Evolutionary conservation across 106 monocot species (phyloP).

Genomic region (Platanthera zijinensis): DNA sequence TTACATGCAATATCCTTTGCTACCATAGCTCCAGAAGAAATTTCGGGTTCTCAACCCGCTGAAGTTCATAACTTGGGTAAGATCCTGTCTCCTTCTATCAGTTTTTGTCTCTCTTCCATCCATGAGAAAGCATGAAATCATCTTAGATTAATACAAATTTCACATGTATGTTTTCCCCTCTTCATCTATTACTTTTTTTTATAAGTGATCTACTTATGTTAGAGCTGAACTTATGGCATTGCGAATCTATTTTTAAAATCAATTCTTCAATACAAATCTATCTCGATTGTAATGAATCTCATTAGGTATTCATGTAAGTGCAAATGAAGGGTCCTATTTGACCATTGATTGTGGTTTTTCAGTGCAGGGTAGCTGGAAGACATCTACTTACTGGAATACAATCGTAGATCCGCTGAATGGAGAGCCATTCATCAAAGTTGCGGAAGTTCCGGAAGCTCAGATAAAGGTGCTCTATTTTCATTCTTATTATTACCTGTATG

Average conservation of each 20-base stretch:
- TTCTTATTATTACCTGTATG: background rate
- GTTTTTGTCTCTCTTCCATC: background rate
- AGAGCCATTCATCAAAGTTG: conserved; percentile 79
- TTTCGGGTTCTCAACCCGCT: conserved; percentile 69
- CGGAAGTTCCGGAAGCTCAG: conserved; percentile 62
- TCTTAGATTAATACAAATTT: background rate
- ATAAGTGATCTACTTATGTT: background rate
- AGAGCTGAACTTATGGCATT: background rate
- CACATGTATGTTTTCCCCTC: background rate
- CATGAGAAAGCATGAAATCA: background rate
- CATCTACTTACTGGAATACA: conserved; percentile 55
- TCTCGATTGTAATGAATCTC: background rate
- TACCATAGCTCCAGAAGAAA: conserved; percentile 44
- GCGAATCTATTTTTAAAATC: background rate
- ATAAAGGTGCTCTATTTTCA: conserved; percentile 34
- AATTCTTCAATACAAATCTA: background rate
- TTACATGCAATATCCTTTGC: conserved; percentile 56
- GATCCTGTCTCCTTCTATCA: background rate
- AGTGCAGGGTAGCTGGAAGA: conserved; percentile 92
- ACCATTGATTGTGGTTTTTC: conserved; percentile 16
- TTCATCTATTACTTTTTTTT: background rate
- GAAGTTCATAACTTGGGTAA: conserved; percentile 90
- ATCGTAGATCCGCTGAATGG: conserved; percentile 86
- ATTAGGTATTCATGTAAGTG: background rate
- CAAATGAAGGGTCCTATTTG: background rate